Base-by-base conservation (phyloP, 2,329 filamentous ascomycete genomes). In the Trichoderma gracile region DNA sequence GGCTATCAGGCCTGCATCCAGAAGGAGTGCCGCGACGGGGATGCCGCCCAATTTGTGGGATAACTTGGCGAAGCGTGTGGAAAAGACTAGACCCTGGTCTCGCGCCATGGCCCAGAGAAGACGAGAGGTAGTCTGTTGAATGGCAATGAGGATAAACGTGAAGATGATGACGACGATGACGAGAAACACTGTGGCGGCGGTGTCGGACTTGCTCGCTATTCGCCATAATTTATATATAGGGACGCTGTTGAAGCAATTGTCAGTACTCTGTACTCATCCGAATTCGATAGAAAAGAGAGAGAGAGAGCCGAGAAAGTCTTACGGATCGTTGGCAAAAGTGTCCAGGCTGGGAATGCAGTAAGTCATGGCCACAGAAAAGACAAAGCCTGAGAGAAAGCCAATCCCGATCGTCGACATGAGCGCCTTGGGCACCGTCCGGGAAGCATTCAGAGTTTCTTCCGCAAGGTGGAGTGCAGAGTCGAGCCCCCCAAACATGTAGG, bases 401-500 rank as follows among this genome's bases (percentile, higher is more conserved):
- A 78, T 72, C 1, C 68, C 63, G 0, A 78, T 68, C 0, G 74
- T 75, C 1, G 71, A 69, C 38, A 77, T 59, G 14, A 78, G 67
- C 5, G 75, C 75, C 45, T 69, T 69, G 0, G 76, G 77, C 3
- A 78, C 72, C 3, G 70, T 70, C 1, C 63, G 69, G 9, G 69
- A 70, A 3, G 76, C 69, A 52, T 73, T 65, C 0, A 68, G 72
- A 27, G 74, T 73, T 52, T 78, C 77, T 65, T 79, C 77, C 1
- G 75, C 75, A 45, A 79, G 68, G 67, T 78, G 76, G 15, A 78
- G 70, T 14, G 75, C 73, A 0, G 73, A 74, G 55, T 79, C 76
- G 2, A 77, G 65, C 0, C 77, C 76, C 7, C 73, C 73, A 67
- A 74, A 78, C 61, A 77, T 76, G 65, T 74, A 78, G 25, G 74